A percentile compares a stretch with the other conserved stretches of the same genome.
These are phyloP conservation scores for Phytophthora quininea DNA, from an alignment of 352 stramenopile species.

Conservation along the genomic window DNA sequence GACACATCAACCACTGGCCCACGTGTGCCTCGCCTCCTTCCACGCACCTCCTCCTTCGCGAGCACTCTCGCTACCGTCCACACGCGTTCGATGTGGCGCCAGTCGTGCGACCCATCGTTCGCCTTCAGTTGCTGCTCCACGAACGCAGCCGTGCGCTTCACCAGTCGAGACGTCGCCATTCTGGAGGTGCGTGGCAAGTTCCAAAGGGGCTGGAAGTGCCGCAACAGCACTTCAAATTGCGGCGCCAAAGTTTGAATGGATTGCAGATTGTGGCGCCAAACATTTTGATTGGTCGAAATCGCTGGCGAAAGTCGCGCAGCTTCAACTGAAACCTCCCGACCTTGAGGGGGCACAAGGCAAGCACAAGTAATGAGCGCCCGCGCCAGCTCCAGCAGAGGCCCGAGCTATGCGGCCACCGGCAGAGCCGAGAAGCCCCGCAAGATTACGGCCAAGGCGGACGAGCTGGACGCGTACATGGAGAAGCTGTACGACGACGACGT, in stretches of 20 bases:
- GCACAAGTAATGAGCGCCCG: conserved; percentile 41
- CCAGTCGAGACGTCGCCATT: conserved; percentile 58
- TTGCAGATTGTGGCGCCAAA: too few relatives aligned
- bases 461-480: conserved; percentile 94
- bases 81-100: conserved; percentile 89
- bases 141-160: conserved; percentile 75
- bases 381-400: conserved; percentile 26
- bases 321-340: too few relatives aligned
- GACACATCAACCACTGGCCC: neutral
- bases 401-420: conserved; percentile 9
- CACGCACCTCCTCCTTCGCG: conserved; percentile 73
- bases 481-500: conserved; percentile 93
- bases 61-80: conserved; percentile 75
- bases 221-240: too few relatives aligned
- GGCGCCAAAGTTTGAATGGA: too few relatives aligned
- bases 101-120: too few relatives aligned
- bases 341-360: too few relatives aligned
- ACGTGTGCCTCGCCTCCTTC: neutral
- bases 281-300: too few relatives aligned
- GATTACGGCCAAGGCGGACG: conserved; percentile 66
- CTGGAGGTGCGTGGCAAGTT: too few relatives aligned
- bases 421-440: conserved; percentile 56
- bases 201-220: conserved; percentile 13
- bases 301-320: too few relatives aligned
- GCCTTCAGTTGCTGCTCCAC: conserved; percentile 71